Evolutionary conservation across 305 asterid species (phyloP), one percentile per base, ranked within the genome.

Genomic region (Fraxinus ornus): DNA sequence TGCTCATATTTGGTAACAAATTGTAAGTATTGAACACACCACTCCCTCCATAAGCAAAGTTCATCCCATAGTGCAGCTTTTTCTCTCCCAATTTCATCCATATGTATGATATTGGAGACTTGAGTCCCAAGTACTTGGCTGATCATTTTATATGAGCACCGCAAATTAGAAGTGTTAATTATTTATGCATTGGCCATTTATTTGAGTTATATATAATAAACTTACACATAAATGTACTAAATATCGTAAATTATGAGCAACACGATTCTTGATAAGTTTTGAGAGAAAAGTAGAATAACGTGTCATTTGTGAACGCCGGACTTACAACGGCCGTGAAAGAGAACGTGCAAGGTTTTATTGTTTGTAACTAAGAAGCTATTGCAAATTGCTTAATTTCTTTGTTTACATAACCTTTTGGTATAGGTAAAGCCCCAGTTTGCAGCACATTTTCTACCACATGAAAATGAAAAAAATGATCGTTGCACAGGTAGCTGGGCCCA

Each of bases 1-100:
- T 88, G 55, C 89, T 90, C 95, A 95, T 91, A 80, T 95, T 95
- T 0, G 98, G 98, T 35, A 86, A 83, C 49, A 87, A 8, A 7
- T n/a, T 78, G 17, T 81, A 21, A 0, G 98, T 93, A 76, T 93
- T 79, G 83, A 95, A 95, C 7, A 95, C 98, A 1, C 98, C 98
- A 33, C 94, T 95, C 64, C 98, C 98, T 77, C 98, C 98, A 33
- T 88, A 90, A 0, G 98, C 98, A 30, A 93, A 95, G 87, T 95
- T 93, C 85, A 95, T 30, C 19, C 98, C 98, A 57, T 89, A 62
- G 13, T 37, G 77, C 79, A 93, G 0, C 44, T 85, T 87, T 19
- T 88, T 85, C 3, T 85, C 86, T 3, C 87, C 96, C 78, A 84
- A 32, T 76, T 90, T 91, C 88, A 87, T 89, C 94, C 93, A 91